Base-by-base conservation (phyloP, 176 grass and related monocot genomes). In the Oryza officinalis region DNA sequence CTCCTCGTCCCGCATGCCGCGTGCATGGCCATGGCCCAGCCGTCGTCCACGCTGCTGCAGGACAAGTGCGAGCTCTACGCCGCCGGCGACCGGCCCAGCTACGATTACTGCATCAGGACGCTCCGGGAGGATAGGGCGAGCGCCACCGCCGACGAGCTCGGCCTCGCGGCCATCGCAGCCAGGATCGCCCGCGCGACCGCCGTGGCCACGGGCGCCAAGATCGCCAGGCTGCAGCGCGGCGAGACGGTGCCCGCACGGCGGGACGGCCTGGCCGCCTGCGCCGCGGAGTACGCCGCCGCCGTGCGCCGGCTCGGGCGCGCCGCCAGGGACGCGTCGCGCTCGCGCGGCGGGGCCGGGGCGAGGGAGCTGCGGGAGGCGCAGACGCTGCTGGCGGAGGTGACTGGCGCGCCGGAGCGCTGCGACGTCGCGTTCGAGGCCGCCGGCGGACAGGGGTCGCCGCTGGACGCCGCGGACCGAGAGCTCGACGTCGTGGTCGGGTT, bases 21-120 rank as follows among this genome's bases (percentile, higher is more conserved):
- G 26, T 18, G 43, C 78, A 52, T 2, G 44, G 49, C 68, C 7
- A 35, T 7, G 47, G 45, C 47, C 47, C 6, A 0, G 0, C 47
- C 14, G 0, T 52, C 47, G 15, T 60, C 74, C 5, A 23, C 61
- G 43, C 7, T 57, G 52, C 59, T 88, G 4, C n/a, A 83, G 23
- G 80, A 83, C 31, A 20, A 6, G 8, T 95, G 93, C 68, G 79
- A 70, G 15, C 1, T 28, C 6, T 75, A 78, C 83, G 71, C 49
- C 40, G 67, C 9, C 52, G 81, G 41, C 50, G 26, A 86, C 46
- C 45, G 22, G 1, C 11, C 28, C 6, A 50, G 46, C 69, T 75
- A 90, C 57, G 74, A 80, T 26, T 89, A 81, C 38, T 95, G 90
- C 76, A 1, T 84, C 10, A 61, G 18, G 38, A 88, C 82, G 1